Percentiles rank a stretch among this genome's conserved stretches.
Evolutionary conservation across 2,329 filamentous ascomycete species (phyloP).

Genomic region (Cladosporium austrohemisphaericum): DNA sequence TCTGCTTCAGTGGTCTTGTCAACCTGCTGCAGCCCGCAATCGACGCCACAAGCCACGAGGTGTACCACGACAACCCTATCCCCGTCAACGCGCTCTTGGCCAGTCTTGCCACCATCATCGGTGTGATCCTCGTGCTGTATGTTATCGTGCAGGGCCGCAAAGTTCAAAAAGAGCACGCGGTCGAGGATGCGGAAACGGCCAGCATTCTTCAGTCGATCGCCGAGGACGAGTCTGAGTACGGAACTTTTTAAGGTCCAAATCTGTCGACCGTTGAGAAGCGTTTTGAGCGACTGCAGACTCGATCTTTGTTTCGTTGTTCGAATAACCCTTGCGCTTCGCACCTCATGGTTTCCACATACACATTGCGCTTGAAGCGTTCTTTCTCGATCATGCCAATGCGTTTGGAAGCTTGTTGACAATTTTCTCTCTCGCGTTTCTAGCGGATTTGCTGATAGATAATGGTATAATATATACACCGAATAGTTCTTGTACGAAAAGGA

Average conservation of each 20-base stretch:
- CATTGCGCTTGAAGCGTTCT: constrained; percentile 1
- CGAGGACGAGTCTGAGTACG: constrained; percentile 21
- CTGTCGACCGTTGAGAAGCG: neutral
- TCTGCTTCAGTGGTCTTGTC: constrained; percentile 75
- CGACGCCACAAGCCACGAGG: constrained; percentile 70
- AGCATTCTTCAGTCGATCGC: constrained; percentile 30
- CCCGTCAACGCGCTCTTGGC: constrained; percentile 73
- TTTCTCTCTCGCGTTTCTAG: neutral
- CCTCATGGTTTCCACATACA: neutral
- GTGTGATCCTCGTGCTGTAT: constrained; percentile 62
- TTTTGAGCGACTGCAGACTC: neutral
- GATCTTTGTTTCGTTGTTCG: neutral
- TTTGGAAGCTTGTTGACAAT: neutral
- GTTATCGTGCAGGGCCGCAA: constrained; percentile 48
- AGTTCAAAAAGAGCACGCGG: constrained; percentile 37
- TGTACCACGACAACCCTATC: constrained; percentile 67
- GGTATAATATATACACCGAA: neutral
- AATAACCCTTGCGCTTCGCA: neutral
- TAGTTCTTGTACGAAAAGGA: too few species aligned
- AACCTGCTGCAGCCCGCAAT: constrained; percentile 80
- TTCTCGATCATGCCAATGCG: neutral
- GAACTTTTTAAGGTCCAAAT: constrained; percentile 1
- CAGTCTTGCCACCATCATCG: constrained; percentile 58
- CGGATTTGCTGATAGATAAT: neutral
- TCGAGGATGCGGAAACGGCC: constrained; percentile 39